Percentiles rank a stretch among this genome's conserved stretches.
Evolutionary conservation across 2,329 filamentous ascomycete species (phyloP).

Genomic region (Furcasterigmium furcatum): DNA sequence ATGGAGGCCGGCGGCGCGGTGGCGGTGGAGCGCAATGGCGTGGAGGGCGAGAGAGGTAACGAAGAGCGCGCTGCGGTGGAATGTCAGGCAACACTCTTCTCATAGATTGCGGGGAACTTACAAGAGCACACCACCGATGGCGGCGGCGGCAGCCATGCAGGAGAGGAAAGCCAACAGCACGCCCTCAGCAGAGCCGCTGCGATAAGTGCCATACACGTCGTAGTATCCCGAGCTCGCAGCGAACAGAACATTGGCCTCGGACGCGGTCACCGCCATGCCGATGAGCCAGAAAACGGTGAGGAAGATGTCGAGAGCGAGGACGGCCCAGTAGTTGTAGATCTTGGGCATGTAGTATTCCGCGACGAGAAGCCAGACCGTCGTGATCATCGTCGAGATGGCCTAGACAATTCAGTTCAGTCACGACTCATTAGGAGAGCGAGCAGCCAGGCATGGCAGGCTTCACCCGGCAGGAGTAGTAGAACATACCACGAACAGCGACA

Average conservation of each 20-base stretch:
- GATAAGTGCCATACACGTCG: constrained; percentile 19
- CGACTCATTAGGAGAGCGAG: too few relatives aligned
- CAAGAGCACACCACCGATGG: constrained; percentile 39
- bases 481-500: constrained; percentile 37
- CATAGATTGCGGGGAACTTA: constrained; percentile 20
- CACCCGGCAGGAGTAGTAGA: constrained; percentile 7
- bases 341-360: constrained; percentile 34
- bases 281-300: constrained; percentile 50
- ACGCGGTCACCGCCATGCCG: constrained; percentile 37
- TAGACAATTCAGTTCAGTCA: too few relatives aligned
- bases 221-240: constrained; percentile 14
- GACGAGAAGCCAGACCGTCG: constrained; percentile 42
- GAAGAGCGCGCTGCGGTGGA: constrained; percentile 34
- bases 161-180: neutral
- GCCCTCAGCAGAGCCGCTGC: constrained; percentile 3
- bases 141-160: constrained; percentile 30
- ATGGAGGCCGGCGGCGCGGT: constrained; percentile 39
- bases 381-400: constrained; percentile 40
- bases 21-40: constrained; percentile 35
- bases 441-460: neutral
- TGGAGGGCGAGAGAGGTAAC: constrained; percentile 36
- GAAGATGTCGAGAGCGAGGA: constrained; percentile 47
- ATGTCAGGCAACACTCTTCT: neutral
- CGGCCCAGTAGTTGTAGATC: constrained; percentile 49
- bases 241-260: constrained; percentile 25